Evolutionary conservation across 2,329 filamentous ascomycete species (phyloP).

Genomic region (Talaromyces sp.): DNA sequence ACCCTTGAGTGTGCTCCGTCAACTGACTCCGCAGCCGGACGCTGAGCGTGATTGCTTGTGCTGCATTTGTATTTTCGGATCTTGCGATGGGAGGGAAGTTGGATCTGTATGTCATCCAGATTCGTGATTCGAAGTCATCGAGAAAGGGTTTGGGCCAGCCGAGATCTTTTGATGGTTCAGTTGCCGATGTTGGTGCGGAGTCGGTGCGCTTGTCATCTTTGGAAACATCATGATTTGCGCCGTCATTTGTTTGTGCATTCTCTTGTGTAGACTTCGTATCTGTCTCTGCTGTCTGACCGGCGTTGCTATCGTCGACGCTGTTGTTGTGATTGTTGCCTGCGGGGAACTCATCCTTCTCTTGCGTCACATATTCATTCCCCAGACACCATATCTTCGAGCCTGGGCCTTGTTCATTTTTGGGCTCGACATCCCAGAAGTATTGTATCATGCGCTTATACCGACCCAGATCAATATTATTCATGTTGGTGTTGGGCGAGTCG

Average conservation of each 20-base stretch:
- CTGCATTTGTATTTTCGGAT: slow-evolving; percentile 68
- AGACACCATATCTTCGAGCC: slow-evolving; percentile 81
- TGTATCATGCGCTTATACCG: slow-evolving; percentile 80
- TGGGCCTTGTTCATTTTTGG: slow-evolving; percentile 67
- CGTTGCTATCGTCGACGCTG: slow-evolving; percentile 11
- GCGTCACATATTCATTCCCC: slow-evolving; percentile 53
- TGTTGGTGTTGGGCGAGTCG: slow-evolving; percentile 27
- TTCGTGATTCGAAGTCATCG: slow-evolving; percentile 84
- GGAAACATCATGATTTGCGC: not conserved
- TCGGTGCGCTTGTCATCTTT: not conserved
- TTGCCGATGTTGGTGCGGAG: not conserved
- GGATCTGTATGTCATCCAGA: slow-evolving; percentile 96
- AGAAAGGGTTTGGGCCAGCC: slow-evolving; percentile 84
- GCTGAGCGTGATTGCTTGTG: slow-evolving; percentile 69
- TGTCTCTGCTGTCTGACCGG: not conserved
- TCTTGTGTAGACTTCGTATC: not conserved
- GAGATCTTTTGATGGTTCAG: slow-evolving; percentile 21
- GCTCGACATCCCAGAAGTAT: slow-evolving; percentile 88
- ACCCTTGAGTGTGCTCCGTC: slow-evolving; percentile 64
- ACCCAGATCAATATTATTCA: slow-evolving; percentile 69
- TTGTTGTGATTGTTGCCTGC: slow-evolving; percentile 18
- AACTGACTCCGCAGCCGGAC: slow-evolving; percentile 81
- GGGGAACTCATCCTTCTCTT: slow-evolving; percentile 11
- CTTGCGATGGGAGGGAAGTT: slow-evolving; percentile 79
- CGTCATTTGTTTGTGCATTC: not conserved